Base-by-base conservation (phyloP, 352 stramenopile genomes). In the Phytophthora tentaculata region DNA sequence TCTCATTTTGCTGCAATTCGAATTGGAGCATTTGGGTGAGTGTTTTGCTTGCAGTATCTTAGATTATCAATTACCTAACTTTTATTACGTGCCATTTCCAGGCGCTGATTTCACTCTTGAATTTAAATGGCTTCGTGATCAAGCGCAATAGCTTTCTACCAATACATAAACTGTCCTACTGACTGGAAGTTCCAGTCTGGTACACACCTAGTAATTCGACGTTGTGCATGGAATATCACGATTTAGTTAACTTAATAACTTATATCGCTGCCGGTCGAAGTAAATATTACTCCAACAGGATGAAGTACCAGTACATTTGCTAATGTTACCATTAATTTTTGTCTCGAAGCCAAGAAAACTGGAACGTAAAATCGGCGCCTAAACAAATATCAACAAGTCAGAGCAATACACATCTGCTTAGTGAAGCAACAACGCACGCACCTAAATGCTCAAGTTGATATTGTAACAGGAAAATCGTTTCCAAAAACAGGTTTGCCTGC, bases 351-450 rank as follows among this genome's bases (percentile, higher is more conserved):
- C 65, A 78, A 19, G 45, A 23, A 39, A 77, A 75, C 32, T 69
- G 37, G 51, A 77, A 77, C 10, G 65, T 73, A 44, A 77, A 77
- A 56, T 77, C 65, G n/a, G 64, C 65, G 24, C 64, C 74, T 53
- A 20, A n/a, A n/a, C n/a, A 5, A 39, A 24, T 19, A 23, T 23
- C n/a, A 48, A 48, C 7, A 23, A 48, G n/a, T 24, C 19, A 20
- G 17, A 48, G 41, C 19, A 23, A 23, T 1, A 13, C n/a, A n/a
- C n/a, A n/a, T n/a, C n/a, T n/a, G n/a, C n/a, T n/a, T n/a, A n/a
- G n/a, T n/a, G n/a, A n/a, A n/a, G n/a, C n/a, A n/a, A n/a, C n/a
- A n/a, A n/a, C n/a, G n/a, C 41, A 47, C 29, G n/a, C 28, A 66
- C 64, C 64, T 37, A 71, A 20, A 47, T 71, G 64, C 22, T 54